Evolutionary conservation across 768 basidiomycete genomes (phyloP), one percentile per base, ranked within the genome.

Genomic region (Boletus patriciae): DNA sequence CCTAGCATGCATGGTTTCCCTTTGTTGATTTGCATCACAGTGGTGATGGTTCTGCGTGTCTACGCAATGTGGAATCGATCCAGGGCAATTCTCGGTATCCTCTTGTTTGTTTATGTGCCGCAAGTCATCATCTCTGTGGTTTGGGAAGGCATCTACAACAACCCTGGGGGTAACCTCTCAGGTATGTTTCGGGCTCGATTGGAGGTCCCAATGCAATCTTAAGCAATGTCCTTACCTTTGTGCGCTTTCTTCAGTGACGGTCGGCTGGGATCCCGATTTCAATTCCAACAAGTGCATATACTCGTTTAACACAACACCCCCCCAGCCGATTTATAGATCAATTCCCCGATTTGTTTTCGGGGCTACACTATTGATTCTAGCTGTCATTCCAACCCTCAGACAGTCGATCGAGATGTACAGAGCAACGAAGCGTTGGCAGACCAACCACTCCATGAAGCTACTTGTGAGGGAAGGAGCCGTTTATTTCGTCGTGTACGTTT

Each of bases 31-130:
- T 15, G 2, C 21, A 11, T 6, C 4, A 25, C 12, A 64, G 62
- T 61, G 7, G 18, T 64, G 41, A 64, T 64, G 62, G 34, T 61
- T 7, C 42, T 64, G 16, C 62, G 62, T 6, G 52, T 64, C 1
- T 55, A 63, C 23, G 44, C 58, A 27, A 60, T 63, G 37, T 60
- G 51, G 48, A 12, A 31, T 23, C 52, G 33, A 19, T 64, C 62
- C 16, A 55, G 12, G 13, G 23, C 2, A 2, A 43, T 63, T 3
- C 41, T 63, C 3, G 4, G 3, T 18, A 6, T 58, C n/a, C 57
- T 62, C 31, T 18, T 59, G 2, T 23, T 25, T 2, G 11, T 55
- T 18, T 55, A 36, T 21, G 11, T 33, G 8, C 6, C 33, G 3
- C 27, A 46, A 13, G 18, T 45, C 1, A 21, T 53, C 23, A 10